phyloP scores from a whole-genome alignment of 176 grass and related monocot species.

The Ampelocalamus luodianensis region DNA sequence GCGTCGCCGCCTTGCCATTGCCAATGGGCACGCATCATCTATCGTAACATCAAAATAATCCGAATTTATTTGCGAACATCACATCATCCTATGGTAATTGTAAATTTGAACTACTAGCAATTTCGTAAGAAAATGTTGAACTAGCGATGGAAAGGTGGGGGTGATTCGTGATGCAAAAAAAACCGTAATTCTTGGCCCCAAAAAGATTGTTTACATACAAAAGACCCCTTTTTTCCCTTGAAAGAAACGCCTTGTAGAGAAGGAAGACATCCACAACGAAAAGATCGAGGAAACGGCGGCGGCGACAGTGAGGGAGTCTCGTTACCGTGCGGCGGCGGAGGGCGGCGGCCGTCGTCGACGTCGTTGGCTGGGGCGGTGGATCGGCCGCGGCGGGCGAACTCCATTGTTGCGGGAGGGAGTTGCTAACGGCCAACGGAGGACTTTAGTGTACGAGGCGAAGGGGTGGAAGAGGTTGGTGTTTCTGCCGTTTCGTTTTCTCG shows the following conservation, averaged over 20 bases:
- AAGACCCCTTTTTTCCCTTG: too few species aligned
- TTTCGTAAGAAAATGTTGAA: neutral
- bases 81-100: too few species aligned
- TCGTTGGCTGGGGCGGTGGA: neutral
- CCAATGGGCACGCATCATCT: conserved; percentile 5
- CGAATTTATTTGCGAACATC: too few species aligned
- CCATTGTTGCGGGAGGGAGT: conserved; percentile 19
- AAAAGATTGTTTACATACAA: too few species aligned
- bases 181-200: neutral
- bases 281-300: neutral
- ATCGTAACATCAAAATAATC: too few species aligned
- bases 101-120: neutral
- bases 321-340: conserved; percentile 13
- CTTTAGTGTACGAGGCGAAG: neutral
- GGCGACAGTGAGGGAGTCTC: neutral
- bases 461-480: neutral
- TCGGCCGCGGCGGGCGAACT: neutral
- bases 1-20: neutral
- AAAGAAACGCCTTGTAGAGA: neutral
- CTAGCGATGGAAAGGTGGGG: neutral
- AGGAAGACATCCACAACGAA: neutral
- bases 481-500: neutral
- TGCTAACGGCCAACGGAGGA: neutral
- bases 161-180: neutral
- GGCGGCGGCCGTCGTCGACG: neutral